Evolutionary conservation across 257 asterid genomes (phyloP), one percentile per base, ranked within the genome.

Genomic region (Solanum chiquidenum): DNA sequence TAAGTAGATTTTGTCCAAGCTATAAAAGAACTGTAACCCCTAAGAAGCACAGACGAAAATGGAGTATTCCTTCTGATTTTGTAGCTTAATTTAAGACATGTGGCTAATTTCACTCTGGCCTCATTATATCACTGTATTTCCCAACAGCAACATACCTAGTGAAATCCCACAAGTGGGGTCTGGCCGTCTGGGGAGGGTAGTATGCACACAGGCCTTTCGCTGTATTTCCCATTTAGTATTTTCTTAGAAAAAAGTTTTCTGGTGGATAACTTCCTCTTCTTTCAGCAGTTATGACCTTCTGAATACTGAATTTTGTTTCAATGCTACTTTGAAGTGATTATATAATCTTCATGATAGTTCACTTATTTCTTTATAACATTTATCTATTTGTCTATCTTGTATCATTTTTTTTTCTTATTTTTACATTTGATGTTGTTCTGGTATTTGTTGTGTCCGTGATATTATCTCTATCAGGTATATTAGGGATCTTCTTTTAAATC

Each of bases 401-500:
- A 37, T 49, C 9, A 55, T 2, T 74, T 71, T 72, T 33, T 68
- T 11, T 85, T 3, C 31, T 37, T 80, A 71, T 66, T 46, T 40
- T 85, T 33, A 66, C 71, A 83, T 75, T 87, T 55, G 38, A 44
- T 88, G 86, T 58, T 68, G 37, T 89, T 62, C 85, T 42, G 60
- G 71, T 88, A 85, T 76, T 66, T 62, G 88, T 66, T 68, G 49
- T 87, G 86, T 77, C 74, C 21, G 85, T 74, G 75, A 60, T 86
- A 72, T 34, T 83, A 46, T 9, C n/a, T 82, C 77, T 87, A 83
- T 79, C 90, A 97, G 99, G 97, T 97, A 94, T 88, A 88, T 95
- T 64, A 96, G 98, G 90, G 98, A 95, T 88, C 95, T 97, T 83
- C 98, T 97, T 89, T 91, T 97, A 94, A 97, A 97, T 90, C 99